These are phyloP conservation scores for Boletus reticulatus DNA, from an alignment of 768 basidiomycete genomes.

Conservation along the genomic window DNA sequence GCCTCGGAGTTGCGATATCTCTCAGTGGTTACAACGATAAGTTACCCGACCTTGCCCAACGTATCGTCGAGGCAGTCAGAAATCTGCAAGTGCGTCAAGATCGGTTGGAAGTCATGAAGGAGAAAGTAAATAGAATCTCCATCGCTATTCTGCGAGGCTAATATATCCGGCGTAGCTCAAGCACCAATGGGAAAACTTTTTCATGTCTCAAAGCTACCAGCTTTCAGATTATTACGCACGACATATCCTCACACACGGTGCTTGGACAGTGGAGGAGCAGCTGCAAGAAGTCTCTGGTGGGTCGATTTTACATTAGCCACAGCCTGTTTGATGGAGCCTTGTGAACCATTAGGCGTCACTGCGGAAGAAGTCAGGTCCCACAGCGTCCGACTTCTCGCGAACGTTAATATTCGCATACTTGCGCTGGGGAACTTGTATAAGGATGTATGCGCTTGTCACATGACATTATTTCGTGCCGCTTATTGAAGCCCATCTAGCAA, in stretches of 20 bases:
- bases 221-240: conserved; percentile 75
- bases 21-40: conserved; percentile 93
- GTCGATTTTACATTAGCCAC: conserved; percentile 27
- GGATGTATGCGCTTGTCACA: conserved; percentile 51
- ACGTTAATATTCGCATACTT: conserved; percentile 68
- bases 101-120: conserved; percentile 77
- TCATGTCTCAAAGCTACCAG: conserved; percentile 77
- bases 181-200: conserved; percentile 83
- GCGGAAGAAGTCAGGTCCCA: conserved; percentile 68
- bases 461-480: background rate
- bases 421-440: conserved; percentile 83
- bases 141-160: background rate
- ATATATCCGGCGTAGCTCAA: conserved; percentile 47
- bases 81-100: conserved; percentile 62
- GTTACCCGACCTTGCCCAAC: conserved; percentile 65
- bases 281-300: conserved; percentile 71
- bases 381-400: conserved; percentile 53
- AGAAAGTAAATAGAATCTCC: conserved; percentile 55
- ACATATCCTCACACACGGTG: conserved; percentile 65
- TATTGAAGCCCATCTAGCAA: conserved; percentile 48
- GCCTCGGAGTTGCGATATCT: conserved; percentile 64
- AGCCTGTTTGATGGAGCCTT: background rate
- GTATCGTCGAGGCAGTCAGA: conserved; percentile 69
- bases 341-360: conserved; percentile 54
- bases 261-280: conserved; percentile 78